Evolutionary conservation across 2,329 filamentous ascomycete species (phyloP), one percentile per base, ranked within the genome.

Genomic region (Aspergillus persii): DNA sequence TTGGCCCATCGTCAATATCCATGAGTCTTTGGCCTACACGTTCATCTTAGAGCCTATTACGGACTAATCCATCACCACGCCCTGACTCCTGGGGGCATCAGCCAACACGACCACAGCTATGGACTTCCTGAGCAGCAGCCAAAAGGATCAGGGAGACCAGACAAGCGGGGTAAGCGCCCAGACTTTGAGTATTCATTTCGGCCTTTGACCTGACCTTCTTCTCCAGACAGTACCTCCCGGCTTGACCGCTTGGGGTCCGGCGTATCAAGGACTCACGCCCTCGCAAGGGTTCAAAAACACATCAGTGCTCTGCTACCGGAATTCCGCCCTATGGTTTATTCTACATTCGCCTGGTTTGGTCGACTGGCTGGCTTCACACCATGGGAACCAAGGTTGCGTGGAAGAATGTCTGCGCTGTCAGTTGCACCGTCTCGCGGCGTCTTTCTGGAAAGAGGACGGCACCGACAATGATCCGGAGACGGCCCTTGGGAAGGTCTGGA

Each of bases 241-340:
- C 7, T 7, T 6, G 8, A 29, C 29, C 9, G 6, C 29, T 15
- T 53, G 50, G 50, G 26, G 8, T 30, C 8, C 29, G 18, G 15
- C 8, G 7, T 54, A 54, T 29, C 39, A 33, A 23, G 15, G 26
- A 3, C 30, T 44, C 7, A 27, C 44, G 8, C 23, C 27, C 2
- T 53, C 44, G 30, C 53, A 49, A 55, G 61, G 63, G 29, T 63
- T 66, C 58, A 41, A 53, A 26, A 49, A 55, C 26, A 31, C 49
- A 9, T n/a, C 36, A 3, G 49, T 41, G 27, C 48, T 66, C 8
- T 72, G 71, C 57, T 74, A 74, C 61, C 66, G 70, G 18, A 74
- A 72, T 60, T 60, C 61, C 7, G 54, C 55, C 12, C 59, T 71
- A 5, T 56, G 65, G 12, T 31, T 68, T 46, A 56, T 73, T 27